Evolutionary conservation across 768 basidiomycete genomes (phyloP).

Genomic region (Trametes meyenii): DNA sequence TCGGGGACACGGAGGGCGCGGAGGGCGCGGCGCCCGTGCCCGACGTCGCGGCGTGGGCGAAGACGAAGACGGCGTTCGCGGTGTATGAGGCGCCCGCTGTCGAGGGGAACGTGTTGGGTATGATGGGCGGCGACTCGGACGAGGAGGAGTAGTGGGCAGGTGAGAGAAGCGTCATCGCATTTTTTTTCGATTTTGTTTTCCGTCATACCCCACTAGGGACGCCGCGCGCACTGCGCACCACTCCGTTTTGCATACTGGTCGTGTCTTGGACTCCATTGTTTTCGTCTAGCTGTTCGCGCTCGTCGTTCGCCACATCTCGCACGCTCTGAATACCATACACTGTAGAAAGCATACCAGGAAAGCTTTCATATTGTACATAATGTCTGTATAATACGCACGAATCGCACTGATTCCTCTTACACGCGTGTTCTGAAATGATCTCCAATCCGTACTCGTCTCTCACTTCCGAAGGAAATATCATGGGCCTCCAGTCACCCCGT

Average conservation of each 20-base stretch:
- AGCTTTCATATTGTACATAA: background rate
- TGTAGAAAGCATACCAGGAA: too few species aligned
- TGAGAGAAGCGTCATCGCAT: background rate
- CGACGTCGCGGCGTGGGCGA: constrained; percentile 18
- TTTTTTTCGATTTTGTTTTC: too few species aligned
- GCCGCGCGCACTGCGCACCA: too few species aligned
- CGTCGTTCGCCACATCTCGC: background rate
- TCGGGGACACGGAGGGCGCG: constrained; percentile 18
- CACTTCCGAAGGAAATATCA: too few species aligned
- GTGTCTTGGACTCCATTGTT: background rate
- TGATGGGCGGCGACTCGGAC: constrained; percentile 52
- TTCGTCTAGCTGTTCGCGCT: background rate
- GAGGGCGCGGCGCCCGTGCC: constrained; percentile 8
- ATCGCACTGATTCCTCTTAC: background rate
- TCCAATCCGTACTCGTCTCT: too few species aligned
- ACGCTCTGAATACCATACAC: background rate
- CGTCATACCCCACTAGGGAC: too few species aligned
- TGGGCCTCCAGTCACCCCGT: too few species aligned
- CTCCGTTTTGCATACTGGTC: background rate
- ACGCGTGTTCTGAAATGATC: too few species aligned
- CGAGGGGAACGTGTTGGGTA: constrained; percentile 67
- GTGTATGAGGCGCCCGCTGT: constrained; percentile 72
- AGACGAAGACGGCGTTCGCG: constrained; percentile 63
- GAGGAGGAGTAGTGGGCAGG: constrained; percentile 12
- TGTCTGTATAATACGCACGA: background rate